Base-by-base conservation (phyloP, 164 flowering plant genomes). In the Echeveria elegans region DNA sequence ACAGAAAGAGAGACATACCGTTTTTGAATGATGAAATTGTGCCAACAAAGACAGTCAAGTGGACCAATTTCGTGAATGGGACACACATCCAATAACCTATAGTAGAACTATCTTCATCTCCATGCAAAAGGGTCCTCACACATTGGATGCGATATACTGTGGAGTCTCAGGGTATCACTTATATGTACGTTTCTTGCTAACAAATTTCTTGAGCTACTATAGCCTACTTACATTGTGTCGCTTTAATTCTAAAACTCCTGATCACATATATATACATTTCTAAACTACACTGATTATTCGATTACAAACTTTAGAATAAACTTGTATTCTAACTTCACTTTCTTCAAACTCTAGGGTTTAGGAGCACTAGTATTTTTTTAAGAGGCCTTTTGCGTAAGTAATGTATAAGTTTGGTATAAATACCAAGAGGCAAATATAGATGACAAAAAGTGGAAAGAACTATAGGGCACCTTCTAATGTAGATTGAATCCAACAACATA, bases 41-140 rank as follows among this genome's bases (percentile, higher is more conserved):
- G 61, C 61, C 32, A 28, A 56, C 61, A 56, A 56, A 56, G 31
- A 56, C 61, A 19, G 32, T 56, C 61, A 56, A 56, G 61, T 28
- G 32, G 61, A 28, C 61, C 31, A 56, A 26, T 56, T 32, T 28
- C 32, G 2, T 56, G 61, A 56, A 56, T 28, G 15, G 32, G 32
- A 56, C 6, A 56, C 6, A 56, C n/a, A 28, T 56, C 61, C 32
- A 26, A 56, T 4, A 56, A 56, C 32, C 19, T 26, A 12, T 56
- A 12, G 34, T 56, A 19, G 12, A 6, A 56, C 61, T 26, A 56
- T 56, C 61, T 56, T 14, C 32, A 56, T 56, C 61, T 56, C 28
- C 61, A 56, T 56, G 61, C 61, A 56, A 56, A 28, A 32, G 61
- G 61, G 61, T 56, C 61, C 31, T 56, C 16, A 40, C 45, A 40